Conservation (phyloP, 2,329 filamentous ascomycete species). For the Cordyceps militaris region DNA sequence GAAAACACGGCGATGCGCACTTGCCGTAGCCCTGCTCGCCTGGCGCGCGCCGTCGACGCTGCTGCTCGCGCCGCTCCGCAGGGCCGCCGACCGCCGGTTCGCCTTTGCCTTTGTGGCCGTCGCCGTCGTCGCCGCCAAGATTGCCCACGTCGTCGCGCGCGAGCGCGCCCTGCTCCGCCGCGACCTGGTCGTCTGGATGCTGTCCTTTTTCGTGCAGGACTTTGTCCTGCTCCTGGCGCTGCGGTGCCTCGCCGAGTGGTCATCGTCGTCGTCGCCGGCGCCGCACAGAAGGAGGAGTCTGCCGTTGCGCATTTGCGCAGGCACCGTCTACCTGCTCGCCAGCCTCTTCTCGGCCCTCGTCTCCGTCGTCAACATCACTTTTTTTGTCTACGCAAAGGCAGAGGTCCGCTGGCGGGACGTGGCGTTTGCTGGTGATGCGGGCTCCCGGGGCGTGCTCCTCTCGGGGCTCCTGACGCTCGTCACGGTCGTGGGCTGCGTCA, state of each 20-base stretch:
- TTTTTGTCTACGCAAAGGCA: slow-evolving; percentile 24
- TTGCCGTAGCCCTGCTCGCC: neutral
- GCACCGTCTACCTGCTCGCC: neutral
- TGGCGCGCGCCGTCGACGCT: slow-evolving; percentile 4
- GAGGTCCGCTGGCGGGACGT: slow-evolving; percentile 26
- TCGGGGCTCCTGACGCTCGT: slow-evolving; percentile 20
- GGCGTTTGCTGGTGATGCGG: slow-evolving; percentile 20
- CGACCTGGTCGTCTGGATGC: slow-evolving; percentile 11
- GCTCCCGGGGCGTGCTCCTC: slow-evolving; percentile 20
- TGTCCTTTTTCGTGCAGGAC: slow-evolving; percentile 11
- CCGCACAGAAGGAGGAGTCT: neutral
- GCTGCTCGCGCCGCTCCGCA: neutral
- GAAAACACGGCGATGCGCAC: neutral
- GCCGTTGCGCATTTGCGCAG: neutral
- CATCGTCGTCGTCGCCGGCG: neutral
- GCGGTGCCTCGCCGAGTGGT: slow-evolving; percentile 4
- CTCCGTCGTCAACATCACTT: slow-evolving; percentile 21
- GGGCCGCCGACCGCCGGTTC: slow-evolving; percentile 4
- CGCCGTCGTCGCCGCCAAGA: slow-evolving; percentile 11
- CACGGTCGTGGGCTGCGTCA: slow-evolving; percentile 12
- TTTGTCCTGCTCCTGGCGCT: slow-evolving; percentile 7
- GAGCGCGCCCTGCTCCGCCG: slow-evolving; percentile 3
- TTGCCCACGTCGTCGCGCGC: slow-evolving; percentile 7
- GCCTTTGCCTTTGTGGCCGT: slow-evolving; percentile 11
- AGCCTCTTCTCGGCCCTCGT: neutral